Evolutionary conservation across 2,329 filamentous ascomycete species (phyloP), one percentile per base, ranked within the genome.

Genomic region (Ophiostoma himal-ulmi): DNA sequence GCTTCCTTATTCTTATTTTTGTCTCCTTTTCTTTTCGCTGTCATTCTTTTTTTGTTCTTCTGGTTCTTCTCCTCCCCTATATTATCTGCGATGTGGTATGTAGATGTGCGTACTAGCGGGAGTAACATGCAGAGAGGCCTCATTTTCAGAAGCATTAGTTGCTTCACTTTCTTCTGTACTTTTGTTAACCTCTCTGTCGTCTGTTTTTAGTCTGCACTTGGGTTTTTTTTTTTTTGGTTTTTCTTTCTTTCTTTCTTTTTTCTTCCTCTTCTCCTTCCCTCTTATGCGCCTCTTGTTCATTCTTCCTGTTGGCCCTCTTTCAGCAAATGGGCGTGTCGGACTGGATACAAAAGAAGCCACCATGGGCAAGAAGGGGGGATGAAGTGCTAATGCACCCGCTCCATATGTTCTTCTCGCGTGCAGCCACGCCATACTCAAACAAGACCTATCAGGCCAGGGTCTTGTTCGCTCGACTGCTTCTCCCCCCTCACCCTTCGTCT

Each of bases 391-490:
- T 69, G 68, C 68, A 64, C 54, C 48, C 13, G 37, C 39, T 69
- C 57, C 66, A 68, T 68, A 57, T 57, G 52, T 57, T 26, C n/a
- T 57, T 26, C 17, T 69, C 68, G 60, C 67, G 30, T 69, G 68
- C 68, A 67, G 60, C 44, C 22, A 39, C 68, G 60, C 60, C 41
- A 66, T 69, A 62, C 68, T 69, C 30, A 67, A 67, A 66, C 20
- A 39, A 39, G 57, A 48, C 52, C 37, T 48, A 34, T 65, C 10
- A 30, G 68, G 30, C 68, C 41, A 67, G 62, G 68, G 68, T 26
- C 26, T 41, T 64, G 36, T 39, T 13, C 52, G n/a, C 39, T 26
- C 68, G 6, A 26, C 52, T 57, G n/a, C n/a, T 22, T 54, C 26
- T 54, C 48, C 22, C 52, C 52, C 52, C 52, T 57, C 52, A 26